A percentile compares a stretch with the other conserved stretches of the same genome.
These are phyloP conservation scores for Ophiosphaerella herpotricha DNA, from an alignment of 2,329 filamentous ascomycete genomes.

Conservation along the genomic window DNA sequence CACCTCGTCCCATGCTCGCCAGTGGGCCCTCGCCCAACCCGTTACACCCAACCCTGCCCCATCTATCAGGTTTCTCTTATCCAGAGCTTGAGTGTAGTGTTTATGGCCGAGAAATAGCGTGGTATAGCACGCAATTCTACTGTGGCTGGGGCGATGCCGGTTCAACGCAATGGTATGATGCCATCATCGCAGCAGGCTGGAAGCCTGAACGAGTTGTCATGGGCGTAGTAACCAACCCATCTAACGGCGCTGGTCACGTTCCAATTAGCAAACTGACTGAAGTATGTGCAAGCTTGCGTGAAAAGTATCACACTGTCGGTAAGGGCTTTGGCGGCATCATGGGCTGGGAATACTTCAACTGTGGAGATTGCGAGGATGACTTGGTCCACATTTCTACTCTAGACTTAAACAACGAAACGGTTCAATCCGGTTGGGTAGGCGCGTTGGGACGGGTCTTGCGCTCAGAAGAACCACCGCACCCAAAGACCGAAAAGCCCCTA, in stretches of 20 bases:
- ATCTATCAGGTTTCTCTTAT: slow-evolving; percentile 84
- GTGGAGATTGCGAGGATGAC: slow-evolving; percentile 45
- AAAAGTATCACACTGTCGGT: slow-evolving; percentile 57
- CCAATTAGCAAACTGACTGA: slow-evolving; percentile 61
- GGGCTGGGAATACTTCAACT: slow-evolving; percentile 96
- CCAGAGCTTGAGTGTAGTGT: slow-evolving; percentile 65
- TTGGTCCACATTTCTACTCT: slow-evolving; percentile 28
- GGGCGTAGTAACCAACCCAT: slow-evolving; percentile 78
- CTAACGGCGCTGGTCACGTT: slow-evolving; percentile 69
- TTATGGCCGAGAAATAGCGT: slow-evolving; percentile 62
- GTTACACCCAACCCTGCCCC: slow-evolving; percentile 49
- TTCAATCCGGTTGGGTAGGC: slow-evolving; percentile 65
- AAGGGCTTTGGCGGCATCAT: slow-evolving; percentile 79
- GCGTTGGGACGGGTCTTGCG: slow-evolving; percentile 61
- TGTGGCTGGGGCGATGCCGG: slow-evolving; percentile 79
- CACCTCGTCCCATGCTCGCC: slow-evolving; percentile 36
- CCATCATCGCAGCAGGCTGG: slow-evolving; percentile 69
- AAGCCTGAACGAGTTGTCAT: slow-evolving; percentile 73
- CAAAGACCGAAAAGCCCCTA: slow-evolving; percentile 19
- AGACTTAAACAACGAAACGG: slow-evolving; percentile 31
- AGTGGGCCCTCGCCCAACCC: slow-evolving; percentile 38
- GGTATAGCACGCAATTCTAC: slow-evolving; percentile 95
- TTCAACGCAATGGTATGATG: slow-evolving; percentile 56
- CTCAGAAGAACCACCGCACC: slow-evolving; percentile 29
- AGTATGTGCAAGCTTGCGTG: slow-evolving; percentile 62